phyloP scores from a whole-genome alignment of 331 rosid genomes.

The Spiraea crenata region DNA sequence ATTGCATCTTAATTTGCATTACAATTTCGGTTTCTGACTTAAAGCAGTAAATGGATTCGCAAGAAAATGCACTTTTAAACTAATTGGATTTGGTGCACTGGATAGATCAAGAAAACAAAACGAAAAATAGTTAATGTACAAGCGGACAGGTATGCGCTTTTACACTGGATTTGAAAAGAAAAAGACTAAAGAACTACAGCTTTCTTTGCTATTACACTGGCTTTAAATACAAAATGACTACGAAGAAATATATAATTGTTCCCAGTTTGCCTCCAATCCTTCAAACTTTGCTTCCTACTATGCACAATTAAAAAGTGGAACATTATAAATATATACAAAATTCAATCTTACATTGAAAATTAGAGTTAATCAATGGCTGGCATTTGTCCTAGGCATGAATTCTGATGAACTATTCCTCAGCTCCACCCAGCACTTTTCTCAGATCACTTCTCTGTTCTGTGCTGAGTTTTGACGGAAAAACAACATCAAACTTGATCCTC shows the following conservation, averaged over 20 bases:
- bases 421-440: slow-evolving; percentile 48
- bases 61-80: no score
- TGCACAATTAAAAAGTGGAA: slow-evolving; percentile 31
- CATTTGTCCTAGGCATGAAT: neutral
- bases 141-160: no score
- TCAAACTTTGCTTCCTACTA: slow-evolving; percentile 23
- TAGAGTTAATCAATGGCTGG: slow-evolving; percentile 16
- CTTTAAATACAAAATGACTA: neutral
- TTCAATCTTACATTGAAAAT: slow-evolving; percentile 17
- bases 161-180: no score
- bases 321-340: slow-evolving; percentile 8
- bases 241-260: no score
- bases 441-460: slow-evolving; percentile 52
- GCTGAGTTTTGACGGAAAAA: slow-evolving; percentile 56
- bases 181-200: no score
- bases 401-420: slow-evolving; percentile 20
- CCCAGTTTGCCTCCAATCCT: neutral
- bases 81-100: no score
- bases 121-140: no score
- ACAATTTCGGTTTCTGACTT: no score
- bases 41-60: no score
- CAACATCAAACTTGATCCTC: slow-evolving; percentile 53
- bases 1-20: no score
- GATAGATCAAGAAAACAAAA: no score
- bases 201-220: no score